Conservation (phyloP, 345 rosid genomes). For the Garcia nutans region DNA sequence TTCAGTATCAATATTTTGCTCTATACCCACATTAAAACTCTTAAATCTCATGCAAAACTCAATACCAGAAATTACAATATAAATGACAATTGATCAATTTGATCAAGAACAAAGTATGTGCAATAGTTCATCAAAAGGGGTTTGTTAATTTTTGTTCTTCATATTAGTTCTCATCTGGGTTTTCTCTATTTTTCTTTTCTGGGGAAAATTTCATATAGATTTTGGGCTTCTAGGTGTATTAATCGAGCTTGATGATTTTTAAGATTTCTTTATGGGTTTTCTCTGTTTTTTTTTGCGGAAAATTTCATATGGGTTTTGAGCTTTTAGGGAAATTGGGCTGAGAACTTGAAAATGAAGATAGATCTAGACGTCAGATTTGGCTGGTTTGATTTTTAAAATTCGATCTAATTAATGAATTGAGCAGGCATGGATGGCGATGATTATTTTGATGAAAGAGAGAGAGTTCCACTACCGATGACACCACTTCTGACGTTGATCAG, state of each 20-base stretch:
- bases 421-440: no score
- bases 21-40: constrained; percentile 17
- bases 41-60: constrained; percentile 20
- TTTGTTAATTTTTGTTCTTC: background rate
- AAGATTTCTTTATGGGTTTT: background rate
- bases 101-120: background rate
- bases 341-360: no score
- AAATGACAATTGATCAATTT: background rate
- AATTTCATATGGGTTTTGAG: no score
- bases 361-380: no score
- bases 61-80: background rate
- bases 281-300: background rate
- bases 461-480: no score
- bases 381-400: no score
- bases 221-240: background rate
- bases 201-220: background rate
- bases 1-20: constrained; percentile 30
- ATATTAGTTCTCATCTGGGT: constrained; percentile 1
- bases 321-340: no score
- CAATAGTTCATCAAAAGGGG: background rate
- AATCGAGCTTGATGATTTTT: background rate
- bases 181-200: background rate
- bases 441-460: no score
- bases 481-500: no score
- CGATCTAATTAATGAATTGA: no score